Conservation (phyloP, 495 filamentous ascomycete genomes). For the Astrocystis sublimbata region DNA sequence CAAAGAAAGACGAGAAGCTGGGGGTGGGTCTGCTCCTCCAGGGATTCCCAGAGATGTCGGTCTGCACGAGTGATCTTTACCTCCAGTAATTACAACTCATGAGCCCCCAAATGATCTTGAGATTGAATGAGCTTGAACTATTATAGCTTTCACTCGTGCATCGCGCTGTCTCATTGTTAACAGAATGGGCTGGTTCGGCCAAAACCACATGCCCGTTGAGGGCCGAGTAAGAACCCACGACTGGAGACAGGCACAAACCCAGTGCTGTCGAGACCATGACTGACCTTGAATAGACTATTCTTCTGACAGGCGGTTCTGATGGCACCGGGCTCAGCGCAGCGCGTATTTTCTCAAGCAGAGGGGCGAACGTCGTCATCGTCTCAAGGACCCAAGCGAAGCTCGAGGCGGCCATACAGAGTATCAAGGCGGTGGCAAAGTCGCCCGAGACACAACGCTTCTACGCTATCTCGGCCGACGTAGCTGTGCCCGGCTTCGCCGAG, state of each 20-base stretch:
- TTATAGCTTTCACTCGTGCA: background rate
- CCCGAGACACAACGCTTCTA: conserved; percentile 70
- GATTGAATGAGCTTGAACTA: too few species aligned
- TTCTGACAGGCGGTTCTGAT: conserved; percentile 87
- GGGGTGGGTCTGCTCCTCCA: too few species aligned
- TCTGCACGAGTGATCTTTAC: too few species aligned
- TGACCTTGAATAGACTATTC: conserved; percentile 54
- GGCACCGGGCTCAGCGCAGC: conserved; percentile 81
- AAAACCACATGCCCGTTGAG: conserved; percentile 53
- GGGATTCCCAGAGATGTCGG: too few species aligned
- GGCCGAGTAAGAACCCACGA: conserved; percentile 57
- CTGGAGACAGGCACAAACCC: background rate
- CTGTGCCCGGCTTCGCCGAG: conserved; percentile 59
- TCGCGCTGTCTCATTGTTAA: background rate
- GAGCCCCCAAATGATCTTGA: background rate
- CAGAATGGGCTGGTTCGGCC: background rate
- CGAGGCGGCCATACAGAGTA: conserved; percentile 38
- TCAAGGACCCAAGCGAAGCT: conserved; percentile 54
- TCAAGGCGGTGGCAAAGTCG: conserved; percentile 48
- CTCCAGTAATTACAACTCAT: background rate
- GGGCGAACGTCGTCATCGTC: conserved; percentile 80
- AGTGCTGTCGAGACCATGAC: background rate
- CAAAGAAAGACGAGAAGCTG: too few species aligned
- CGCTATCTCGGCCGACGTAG: conserved; percentile 80
- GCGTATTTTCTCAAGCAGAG: conserved; percentile 70